phyloP scores from a whole-genome alignment of 1,139 yeast genomes.

The Lodderomyces oxycetoniae region DNA sequence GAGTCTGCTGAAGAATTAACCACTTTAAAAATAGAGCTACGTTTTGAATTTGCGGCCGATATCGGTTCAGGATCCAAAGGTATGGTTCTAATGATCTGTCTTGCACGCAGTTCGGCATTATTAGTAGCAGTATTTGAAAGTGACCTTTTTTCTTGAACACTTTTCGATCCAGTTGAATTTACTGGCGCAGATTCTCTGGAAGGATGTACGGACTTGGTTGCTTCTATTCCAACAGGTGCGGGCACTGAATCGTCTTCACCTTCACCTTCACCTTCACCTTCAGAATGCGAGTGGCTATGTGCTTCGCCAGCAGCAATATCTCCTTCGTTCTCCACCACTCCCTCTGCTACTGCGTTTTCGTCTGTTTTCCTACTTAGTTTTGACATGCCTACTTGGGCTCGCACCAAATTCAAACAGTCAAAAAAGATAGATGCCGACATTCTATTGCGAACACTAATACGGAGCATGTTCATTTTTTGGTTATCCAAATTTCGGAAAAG shows the following conservation, averaged over 20 bases:
- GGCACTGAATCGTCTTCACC: constrained; percentile 24
- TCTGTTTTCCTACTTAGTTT: constrained; percentile 43
- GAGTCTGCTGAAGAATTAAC: constrained; percentile 32
- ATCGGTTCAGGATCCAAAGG: constrained; percentile 84
- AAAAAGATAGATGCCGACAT: constrained; percentile 92
- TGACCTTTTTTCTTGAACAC: constrained; percentile 28
- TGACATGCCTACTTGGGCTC: constrained; percentile 85
- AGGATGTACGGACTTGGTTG: constrained; percentile 20
- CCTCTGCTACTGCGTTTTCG: constrained; percentile 19
- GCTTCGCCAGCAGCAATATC: not conserved
- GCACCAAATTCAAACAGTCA: constrained; percentile 76
- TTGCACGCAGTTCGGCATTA: constrained; percentile 66
- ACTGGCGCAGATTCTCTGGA: constrained; percentile 37
- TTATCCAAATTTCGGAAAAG: constrained; percentile 59
- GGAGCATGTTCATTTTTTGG: constrained; percentile 30
- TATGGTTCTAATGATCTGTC: constrained; percentile 68
- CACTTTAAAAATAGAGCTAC: constrained; percentile 39
- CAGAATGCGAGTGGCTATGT: constrained; percentile 7
- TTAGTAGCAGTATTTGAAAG: constrained; percentile 44
- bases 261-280: constrained; percentile 20
- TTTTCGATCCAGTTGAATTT: not conserved
- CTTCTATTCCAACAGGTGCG: constrained; percentile 20
- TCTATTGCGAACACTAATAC: constrained; percentile 67
- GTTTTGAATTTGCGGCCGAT: constrained; percentile 28
- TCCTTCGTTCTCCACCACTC: constrained; percentile 13